These are phyloP conservation scores for Aspergillus baeticus DNA, from an alignment of 495 filamentous ascomycete species.

Conservation along the genomic window DNA sequence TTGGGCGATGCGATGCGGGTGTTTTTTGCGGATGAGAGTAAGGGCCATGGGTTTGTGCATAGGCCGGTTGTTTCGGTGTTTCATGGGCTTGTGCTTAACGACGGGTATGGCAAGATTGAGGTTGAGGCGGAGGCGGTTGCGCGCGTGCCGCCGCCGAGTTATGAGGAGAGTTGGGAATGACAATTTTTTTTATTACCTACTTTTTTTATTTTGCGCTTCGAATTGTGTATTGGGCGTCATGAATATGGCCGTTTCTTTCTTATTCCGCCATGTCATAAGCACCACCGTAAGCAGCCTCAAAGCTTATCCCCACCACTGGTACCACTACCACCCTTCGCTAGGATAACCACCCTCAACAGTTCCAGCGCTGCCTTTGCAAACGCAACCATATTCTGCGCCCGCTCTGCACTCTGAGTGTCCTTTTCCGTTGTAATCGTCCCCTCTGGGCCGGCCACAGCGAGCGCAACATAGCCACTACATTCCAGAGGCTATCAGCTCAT, in stretches of 20 bases:
- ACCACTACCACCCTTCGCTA: not conserved
- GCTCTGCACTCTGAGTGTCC: conserved; percentile 50
- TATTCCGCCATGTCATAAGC: no score
- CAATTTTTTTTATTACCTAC: no score
- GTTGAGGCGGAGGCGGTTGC: not conserved
- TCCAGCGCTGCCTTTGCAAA: conserved; percentile 58
- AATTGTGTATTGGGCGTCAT: no score
- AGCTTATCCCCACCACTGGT: no score
- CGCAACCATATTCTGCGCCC: conserved; percentile 59
- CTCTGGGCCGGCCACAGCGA: conserved; percentile 51
- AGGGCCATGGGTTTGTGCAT: not conserved
- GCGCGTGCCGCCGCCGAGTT: not conserved
- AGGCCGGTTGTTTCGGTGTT: not conserved
- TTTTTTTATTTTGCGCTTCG: no score
- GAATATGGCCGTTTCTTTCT: no score
- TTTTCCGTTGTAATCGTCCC: conserved; percentile 51
- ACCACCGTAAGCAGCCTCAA: no score
- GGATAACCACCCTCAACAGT: conserved; percentile 56
- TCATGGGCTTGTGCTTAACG: not conserved
- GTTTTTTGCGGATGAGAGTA: not conserved
- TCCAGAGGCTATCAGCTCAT: conserved; percentile 7
- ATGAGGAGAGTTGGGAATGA: no score
- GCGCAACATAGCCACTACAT: conserved; percentile 55
- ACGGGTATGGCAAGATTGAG: not conserved
- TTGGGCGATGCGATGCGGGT: not conserved